phyloP scores from a whole-genome alignment of 2,329 filamentous ascomycete species.

The Diaporthe citrichinensis region DNA sequence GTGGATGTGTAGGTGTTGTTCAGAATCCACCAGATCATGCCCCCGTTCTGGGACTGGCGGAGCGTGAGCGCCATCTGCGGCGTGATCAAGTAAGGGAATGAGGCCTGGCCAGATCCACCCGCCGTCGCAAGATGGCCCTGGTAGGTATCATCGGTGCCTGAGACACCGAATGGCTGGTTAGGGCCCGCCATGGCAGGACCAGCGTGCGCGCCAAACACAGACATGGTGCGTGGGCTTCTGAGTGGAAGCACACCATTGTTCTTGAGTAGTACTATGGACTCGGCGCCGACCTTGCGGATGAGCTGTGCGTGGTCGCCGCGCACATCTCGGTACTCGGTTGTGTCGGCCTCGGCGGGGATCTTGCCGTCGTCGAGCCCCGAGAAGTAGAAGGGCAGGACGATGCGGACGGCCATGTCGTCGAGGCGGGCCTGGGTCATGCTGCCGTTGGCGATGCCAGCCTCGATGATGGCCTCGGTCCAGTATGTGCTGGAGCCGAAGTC shows the following conservation, averaged over 20 bases:
- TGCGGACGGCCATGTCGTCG: slow-evolving; percentile 65
- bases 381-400: slow-evolving; percentile 70
- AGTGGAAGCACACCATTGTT: slow-evolving; percentile 72
- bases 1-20: slow-evolving; percentile 50
- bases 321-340: slow-evolving; percentile 63
- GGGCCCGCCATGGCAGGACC: slow-evolving; percentile 70
- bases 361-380: slow-evolving; percentile 65
- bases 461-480: slow-evolving; percentile 63
- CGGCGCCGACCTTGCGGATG: slow-evolving; percentile 64
- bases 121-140: slow-evolving; percentile 61
- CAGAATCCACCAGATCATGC: slow-evolving; percentile 60
- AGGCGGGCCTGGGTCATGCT: slow-evolving; percentile 68
- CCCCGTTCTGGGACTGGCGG: slow-evolving; percentile 56
- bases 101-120: slow-evolving; percentile 66
- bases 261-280: slow-evolving; percentile 76
- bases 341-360: slow-evolving; percentile 62
- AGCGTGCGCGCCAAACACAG: slow-evolving; percentile 69
- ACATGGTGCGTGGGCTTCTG: slow-evolving; percentile 58
- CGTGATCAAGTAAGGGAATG: slow-evolving; percentile 67
- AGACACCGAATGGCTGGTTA: slow-evolving; percentile 37
- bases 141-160: slow-evolving; percentile 37
- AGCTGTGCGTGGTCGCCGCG: slow-evolving; percentile 69
- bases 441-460: slow-evolving; percentile 71
- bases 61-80: slow-evolving; percentile 66
- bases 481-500: slow-evolving; percentile 78